Base-by-base conservation (phyloP, 2,329 filamentous ascomycete species). In the Epichloe amarillans region DNA sequence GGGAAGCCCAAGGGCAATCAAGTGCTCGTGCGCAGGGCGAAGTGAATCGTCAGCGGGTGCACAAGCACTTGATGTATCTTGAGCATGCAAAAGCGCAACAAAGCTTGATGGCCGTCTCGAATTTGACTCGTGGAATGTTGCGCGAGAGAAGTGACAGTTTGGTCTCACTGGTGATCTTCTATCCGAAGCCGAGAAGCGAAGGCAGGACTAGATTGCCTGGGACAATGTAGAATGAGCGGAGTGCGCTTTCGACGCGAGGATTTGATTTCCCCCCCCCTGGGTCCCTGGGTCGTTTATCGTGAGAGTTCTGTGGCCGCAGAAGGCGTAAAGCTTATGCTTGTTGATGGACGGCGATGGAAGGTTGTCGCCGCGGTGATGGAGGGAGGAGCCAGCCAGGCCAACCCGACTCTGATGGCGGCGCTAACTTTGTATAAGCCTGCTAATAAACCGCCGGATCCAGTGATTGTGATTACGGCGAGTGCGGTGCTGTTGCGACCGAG, bases 341-440 rank as follows among this genome's bases (percentile, higher is more conserved):
- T 36, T 33, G 15, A 39, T 38, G 11, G 19, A 36, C 30, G 11
- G 36, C n/a, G n/a, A 3, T 30, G 26, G 26, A 30, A 30, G 10
- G 40, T 26, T 23, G 51, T 53, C 51, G 51, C 51, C 35, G 38
- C 44, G 33, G 51, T 53, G 51, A 53, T 45, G 46, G 14, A 30
- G 21, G 46, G 14, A 30, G 21, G 40, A 35, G 12, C 23, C 37
- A 44, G 23, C 23, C 37, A 44, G 23, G 23, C 23, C 23, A 15
- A 41, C 19, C 23, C 30, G 30, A 30, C 30, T 30, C 8, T 30
- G 30, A 30, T 30, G 30, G 30, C 26, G 26, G 26, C 8, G 26
- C 26, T 30, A 30, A 30, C 23, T 26, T 26, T 21, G 19, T 21
- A 1, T 26, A 26, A 26, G 8, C 23, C 23, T 26, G 23, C 23